A percentile compares a stretch with the other conserved stretches of the same genome.
Evolutionary conservation across 2,329 filamentous ascomycete species (phyloP).

Genomic region (Clarireedia paspali): DNA sequence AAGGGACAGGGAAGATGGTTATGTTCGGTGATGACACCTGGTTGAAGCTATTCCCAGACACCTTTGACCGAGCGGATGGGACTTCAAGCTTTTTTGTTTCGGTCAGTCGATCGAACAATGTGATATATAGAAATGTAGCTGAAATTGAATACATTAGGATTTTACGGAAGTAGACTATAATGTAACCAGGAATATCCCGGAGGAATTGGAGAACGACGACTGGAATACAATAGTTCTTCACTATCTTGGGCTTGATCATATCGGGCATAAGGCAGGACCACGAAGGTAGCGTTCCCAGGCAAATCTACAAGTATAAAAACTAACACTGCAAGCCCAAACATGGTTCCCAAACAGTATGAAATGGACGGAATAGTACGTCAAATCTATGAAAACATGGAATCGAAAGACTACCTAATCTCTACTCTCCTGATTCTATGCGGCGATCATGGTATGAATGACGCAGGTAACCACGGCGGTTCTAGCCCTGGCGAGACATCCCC

Average conservation of each 20-base stretch:
- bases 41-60: slow-evolving; percentile 89
- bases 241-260: slow-evolving; percentile 93
- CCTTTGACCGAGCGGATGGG: slow-evolving; percentile 81
- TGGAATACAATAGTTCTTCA: slow-evolving; percentile 95
- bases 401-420: slow-evolving; percentile 60
- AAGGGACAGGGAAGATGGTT: slow-evolving; percentile 63
- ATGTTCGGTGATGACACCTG: slow-evolving; percentile 99
- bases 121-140: slow-evolving; percentile 22
- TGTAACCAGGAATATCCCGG: slow-evolving; percentile 80
- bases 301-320: not conserved
- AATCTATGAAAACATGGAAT: slow-evolving; percentile 70
- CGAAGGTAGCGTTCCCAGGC: slow-evolving; percentile 47
- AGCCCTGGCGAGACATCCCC: slow-evolving; percentile 91
- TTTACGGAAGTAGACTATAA: slow-evolving; percentile 98
- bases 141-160: slow-evolving; percentile 50
- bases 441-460: slow-evolving; percentile 99
- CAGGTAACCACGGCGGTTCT: slow-evolving; percentile 92
- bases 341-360: slow-evolving; percentile 86
- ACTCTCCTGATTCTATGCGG: slow-evolving; percentile 82
- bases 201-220: slow-evolving; percentile 67
- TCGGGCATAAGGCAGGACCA: slow-evolving; percentile 92
- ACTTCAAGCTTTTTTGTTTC: slow-evolving; percentile 98
- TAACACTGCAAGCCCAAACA: slow-evolving; percentile 58
- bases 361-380: slow-evolving; percentile 79
- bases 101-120: slow-evolving; percentile 45